A percentile compares a stretch with the other conserved stretches of the same genome.
Evolutionary conservation across 2,329 filamentous ascomycete genomes (phyloP).

Genomic region (Dactylellina drechsleri): DNA sequence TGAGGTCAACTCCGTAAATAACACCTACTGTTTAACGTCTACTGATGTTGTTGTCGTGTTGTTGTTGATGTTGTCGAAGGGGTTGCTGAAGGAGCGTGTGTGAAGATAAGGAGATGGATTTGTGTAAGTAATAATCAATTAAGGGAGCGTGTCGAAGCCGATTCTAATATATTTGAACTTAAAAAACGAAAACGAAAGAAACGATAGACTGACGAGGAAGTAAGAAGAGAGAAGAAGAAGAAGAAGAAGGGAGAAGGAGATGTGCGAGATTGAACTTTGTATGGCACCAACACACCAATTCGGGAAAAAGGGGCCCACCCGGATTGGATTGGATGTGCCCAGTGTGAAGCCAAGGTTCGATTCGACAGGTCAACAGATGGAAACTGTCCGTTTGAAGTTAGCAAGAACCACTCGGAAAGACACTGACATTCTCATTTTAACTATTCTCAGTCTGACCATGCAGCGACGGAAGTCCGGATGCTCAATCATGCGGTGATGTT

Average conservation of each 20-base stretch:
- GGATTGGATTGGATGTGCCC: not conserved
- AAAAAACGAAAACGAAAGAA: slow-evolving; percentile 30
- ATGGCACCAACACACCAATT: slow-evolving; percentile 13
- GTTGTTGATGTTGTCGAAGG: slow-evolving; percentile 7
- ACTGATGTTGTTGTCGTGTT: slow-evolving; percentile 1
- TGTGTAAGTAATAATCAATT: not conserved
- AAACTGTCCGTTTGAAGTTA: not conserved
- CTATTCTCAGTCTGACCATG: not conserved
- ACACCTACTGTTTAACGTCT: too few species aligned
- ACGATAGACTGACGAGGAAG: slow-evolving; percentile 29
- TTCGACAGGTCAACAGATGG: not conserved
- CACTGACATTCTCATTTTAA: not conserved
- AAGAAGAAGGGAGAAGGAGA: slow-evolving; percentile 5
- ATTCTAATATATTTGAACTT: slow-evolving; percentile 9
- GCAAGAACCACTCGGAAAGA: not conserved
- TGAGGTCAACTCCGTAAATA: too few species aligned
- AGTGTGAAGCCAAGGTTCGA: not conserved
- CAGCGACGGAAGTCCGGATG: not conserved
- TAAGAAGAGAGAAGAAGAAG: slow-evolving; percentile 16
- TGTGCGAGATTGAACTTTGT: slow-evolving; percentile 1
- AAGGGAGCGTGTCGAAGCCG: slow-evolving; percentile 53
- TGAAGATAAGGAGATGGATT: slow-evolving; percentile 1
- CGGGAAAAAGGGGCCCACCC: slow-evolving; percentile 24
- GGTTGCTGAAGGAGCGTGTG: slow-evolving; percentile 13
- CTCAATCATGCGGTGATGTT: not conserved